phyloP scores from a whole-genome alignment of 2,329 filamentous ascomycete species.

The Myriosclerotinia curreyana region DNA sequence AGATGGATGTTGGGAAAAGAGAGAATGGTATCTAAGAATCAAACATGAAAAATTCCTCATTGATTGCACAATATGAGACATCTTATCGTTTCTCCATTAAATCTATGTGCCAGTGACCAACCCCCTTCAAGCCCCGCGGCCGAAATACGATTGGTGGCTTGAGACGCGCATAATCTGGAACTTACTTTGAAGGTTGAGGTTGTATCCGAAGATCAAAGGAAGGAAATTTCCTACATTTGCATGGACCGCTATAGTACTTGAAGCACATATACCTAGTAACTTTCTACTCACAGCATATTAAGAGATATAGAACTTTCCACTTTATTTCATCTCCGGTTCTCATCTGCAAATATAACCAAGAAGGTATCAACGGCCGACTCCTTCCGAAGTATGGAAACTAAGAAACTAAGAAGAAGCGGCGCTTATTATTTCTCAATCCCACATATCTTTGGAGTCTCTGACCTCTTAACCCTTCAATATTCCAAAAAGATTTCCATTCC shows the following conservation, averaged over 20 bases:
- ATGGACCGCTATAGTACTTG: too few relatives aligned
- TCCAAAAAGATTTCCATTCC: not conserved
- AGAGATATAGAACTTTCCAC: not conserved
- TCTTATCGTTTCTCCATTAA: constrained; percentile 11
- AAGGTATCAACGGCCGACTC: constrained; percentile 8
- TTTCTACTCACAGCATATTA: too few relatives aligned
- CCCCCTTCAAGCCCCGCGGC: not conserved
- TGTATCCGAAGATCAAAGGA: constrained; percentile 15
- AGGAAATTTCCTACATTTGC: not conserved
- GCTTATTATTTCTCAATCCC: constrained; percentile 17
- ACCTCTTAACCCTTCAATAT: not conserved
- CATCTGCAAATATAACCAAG: constrained; percentile 8
- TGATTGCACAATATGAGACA: constrained; percentile 15
- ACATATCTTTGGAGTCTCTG: not conserved
- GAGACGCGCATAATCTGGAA: constrained; percentile 18
- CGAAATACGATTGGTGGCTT: constrained; percentile 14
- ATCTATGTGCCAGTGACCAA: constrained; percentile 15
- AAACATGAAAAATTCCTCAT: constrained; percentile 6
- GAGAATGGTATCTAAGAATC: not conserved
- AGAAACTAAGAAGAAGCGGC: constrained; percentile 11
- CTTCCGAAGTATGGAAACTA: constrained; percentile 9
- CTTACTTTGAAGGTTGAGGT: constrained; percentile 11
- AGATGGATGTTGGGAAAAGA: not conserved
- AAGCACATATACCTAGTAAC: too few relatives aligned
- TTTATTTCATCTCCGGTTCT: constrained; percentile 3